Base-by-base conservation (phyloP, 164 flowering plant genomes). In the Umbellularia californica region DNA sequence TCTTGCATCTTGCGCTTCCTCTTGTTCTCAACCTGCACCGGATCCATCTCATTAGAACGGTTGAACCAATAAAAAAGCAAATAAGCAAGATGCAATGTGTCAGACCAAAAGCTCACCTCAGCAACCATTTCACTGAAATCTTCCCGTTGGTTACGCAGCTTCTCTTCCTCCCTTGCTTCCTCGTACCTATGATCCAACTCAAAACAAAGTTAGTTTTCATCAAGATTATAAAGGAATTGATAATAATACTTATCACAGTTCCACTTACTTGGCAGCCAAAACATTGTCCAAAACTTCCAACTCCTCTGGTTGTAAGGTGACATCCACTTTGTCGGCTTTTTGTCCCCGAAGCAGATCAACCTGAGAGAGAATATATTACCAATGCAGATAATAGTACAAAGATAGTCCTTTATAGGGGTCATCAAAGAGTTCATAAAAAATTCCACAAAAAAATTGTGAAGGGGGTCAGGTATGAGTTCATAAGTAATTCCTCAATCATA, bases 51-150 rank as follows among this genome's bases (percentile, higher is more conserved):
- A 47, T 47, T 35, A 77, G n/a, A 12, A 25, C 12, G 27, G 3
- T 60, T 58, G 6, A 67, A 27, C 35, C n/a, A 75, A 6, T 27
- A 5, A 64, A 64, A 22, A 67, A 64, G 55, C 19, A 50, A 70
- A 64, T 64, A 67, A 65, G 27, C 12, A 28, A 65, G 47, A 2
- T 14, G 47, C 27, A 66, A 28, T 19, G 3, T 7, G 11, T 9
- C 13, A 2, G 60, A 55, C 47, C 33, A 9, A 65, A 19, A 65
- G 47, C 68, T 25, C 58, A 95, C 98, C 99, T 95, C 98, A 6
- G 98, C 98, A 78, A 96, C 99, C 98, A 96, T 94, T 83, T 96
- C 98, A 76, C 99, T 94, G 88, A 96, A 94, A 84, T 96, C 99
- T 80, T 96, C 99, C 6, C 84, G 87, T 82, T 92, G 93, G 78